Evolutionary conservation across 805 yeast genomes (phyloP), one percentile per base, ranked within the genome.

Genomic region (Vanderwaltozyma yarrowii): DNA sequence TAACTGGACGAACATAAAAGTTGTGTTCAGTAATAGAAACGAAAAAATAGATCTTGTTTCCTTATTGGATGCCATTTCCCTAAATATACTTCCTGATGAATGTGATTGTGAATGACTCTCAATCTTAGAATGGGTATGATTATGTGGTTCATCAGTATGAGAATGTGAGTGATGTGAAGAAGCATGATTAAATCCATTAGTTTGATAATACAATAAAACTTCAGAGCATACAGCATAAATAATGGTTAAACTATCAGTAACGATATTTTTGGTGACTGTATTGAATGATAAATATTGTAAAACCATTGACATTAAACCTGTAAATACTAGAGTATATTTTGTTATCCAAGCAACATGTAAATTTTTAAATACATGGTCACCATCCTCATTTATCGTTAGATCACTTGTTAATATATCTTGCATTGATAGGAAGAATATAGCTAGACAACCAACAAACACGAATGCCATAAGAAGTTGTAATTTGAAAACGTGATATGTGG

Each of bases 1-100:
- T 46, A 92, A 69, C 63, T 92, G 99, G 30, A 92, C 78, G 51
- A 92, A 76, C 99, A 92, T 92, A 62, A 92, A 92, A 2, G 92
- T 74, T 11, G 94, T 76, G 60, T 92, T 92, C 43, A 92, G 69
- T 45, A 89, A 60, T 34, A 92, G 62, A 51, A 89, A 92, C 40
- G 85, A 80, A 60, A 92, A 88, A 23, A 92, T 92, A 11, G 95
- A 86, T 43, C 82, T 69, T 0, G 96, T 87, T 45, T 87, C 96
- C 35, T 70, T 66, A 40, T 80, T 68, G 28, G 55, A 49, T 29
- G 70, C 63, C 32, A 71, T 47, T 44, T 68, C 68, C 19, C 43
- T 41, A 28, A 61, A 44, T 10, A 51, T 43, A 34, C 44, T 42
- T 23, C 39, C 36, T 15, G 32, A 16, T 11, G 40, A 17, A 19